Conservation (phyloP, 352 stramenopile genomes). For the Globisporangium heterothallicum region DNA sequence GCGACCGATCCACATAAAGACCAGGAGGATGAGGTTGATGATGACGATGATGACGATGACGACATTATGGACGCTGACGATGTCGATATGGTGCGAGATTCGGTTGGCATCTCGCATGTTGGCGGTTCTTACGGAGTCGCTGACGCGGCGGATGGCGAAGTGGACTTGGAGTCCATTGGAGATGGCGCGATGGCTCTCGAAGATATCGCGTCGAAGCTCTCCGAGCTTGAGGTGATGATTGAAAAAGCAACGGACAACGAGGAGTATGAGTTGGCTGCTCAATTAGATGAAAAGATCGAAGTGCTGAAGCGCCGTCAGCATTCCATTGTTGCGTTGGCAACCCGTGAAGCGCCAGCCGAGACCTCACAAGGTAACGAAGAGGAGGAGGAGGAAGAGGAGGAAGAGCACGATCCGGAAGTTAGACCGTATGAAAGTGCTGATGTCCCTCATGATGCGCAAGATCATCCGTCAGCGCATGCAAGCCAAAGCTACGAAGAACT, state of each 20-base stretch:
- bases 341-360: conserved; percentile 11
- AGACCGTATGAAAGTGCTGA: conserved; percentile 13
- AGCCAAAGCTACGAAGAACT: conserved; percentile 26
- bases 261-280: conserved; percentile 74
- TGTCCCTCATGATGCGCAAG: background rate
- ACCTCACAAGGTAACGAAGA: conserved; percentile 4
- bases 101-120: conserved; percentile 3
- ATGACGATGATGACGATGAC: conserved; percentile 43
- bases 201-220: conserved; percentile 53
- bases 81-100: conserved; percentile 17
- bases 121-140: background rate
- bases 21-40: conserved; percentile 40
- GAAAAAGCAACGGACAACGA: conserved; percentile 76
- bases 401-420: conserved; percentile 14
- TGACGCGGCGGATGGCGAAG: conserved; percentile 12
- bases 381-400: conserved; percentile 19
- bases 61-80: conserved; percentile 41
- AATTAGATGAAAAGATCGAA: conserved; percentile 72
- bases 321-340: conserved; percentile 28
- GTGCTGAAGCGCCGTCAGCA: conserved; percentile 43
- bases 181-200: conserved; percentile 34
- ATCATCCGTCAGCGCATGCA: conserved; percentile 19
- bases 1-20: conserved; percentile 48
- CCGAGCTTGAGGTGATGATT: conserved; percentile 59
- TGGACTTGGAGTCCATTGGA: conserved; percentile 20